Base-by-base conservation (phyloP, 441 rosid species). In the Croton laevigatus region DNA sequence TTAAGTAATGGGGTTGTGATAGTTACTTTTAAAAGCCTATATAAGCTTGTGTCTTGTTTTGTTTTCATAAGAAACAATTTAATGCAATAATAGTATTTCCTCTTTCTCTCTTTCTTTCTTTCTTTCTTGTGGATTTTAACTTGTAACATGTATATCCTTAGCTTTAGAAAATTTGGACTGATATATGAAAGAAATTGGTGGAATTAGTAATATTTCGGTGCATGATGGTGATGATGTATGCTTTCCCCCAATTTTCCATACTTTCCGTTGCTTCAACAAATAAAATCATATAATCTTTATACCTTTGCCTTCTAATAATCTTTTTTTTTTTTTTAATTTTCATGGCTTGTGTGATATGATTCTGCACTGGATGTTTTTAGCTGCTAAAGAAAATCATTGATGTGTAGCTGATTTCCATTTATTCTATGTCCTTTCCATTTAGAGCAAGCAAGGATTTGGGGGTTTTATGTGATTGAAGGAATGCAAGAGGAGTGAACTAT, bases 171-270 rank as follows among this genome's bases (percentile, higher is more conserved):
- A n/a, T n/a, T n/a, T n/a, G n/a, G n/a, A n/a, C n/a, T n/a, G n/a
- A n/a, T n/a, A n/a, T n/a, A n/a, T n/a, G n/a, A n/a, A n/a, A n/a
- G n/a, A n/a, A n/a, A n/a, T n/a, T n/a, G n/a, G n/a, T n/a, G n/a
- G n/a, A n/a, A n/a, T n/a, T n/a, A n/a, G n/a, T n/a, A n/a, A n/a
- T n/a, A n/a, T n/a, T n/a, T n/a, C n/a, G n/a, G n/a, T n/a, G n/a
- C n/a, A n/a, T n/a, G n/a, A n/a, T 69, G 74, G 45, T 65, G 78
- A 73, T 69, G 72, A 48, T 65, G 76, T 78, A 62, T 74, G 79
- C 53, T 72, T 72, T 73, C 48, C 22, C 70, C 71, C 71, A 54
- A 36, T 63, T 75, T 79, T 61, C 74, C 71, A 37, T 71, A 64
- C 59, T 67, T 73, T 66, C 66, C 74, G 72, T 70, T 75, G 60